Conservation (phyloP, 176 grass and related monocot species). For the Sorghum bicolor region DNA sequence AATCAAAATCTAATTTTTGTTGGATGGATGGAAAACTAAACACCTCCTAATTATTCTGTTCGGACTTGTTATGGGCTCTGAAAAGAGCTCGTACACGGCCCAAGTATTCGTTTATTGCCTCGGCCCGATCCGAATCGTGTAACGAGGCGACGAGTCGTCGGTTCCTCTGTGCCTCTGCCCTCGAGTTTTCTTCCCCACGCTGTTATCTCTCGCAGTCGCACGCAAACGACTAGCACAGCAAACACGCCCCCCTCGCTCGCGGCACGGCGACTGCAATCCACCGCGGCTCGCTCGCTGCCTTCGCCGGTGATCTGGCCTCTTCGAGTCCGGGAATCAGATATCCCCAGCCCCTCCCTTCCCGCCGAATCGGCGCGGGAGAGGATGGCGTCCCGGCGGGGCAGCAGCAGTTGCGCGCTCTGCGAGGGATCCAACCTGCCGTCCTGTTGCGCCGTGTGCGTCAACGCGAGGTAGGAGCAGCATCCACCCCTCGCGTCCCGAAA, state of each 20-base stretch:
- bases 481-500: background rate
- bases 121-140: background rate
- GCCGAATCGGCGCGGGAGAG: conserved; percentile 4
- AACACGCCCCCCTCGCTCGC: background rate
- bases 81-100: background rate
- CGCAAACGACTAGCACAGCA: conserved; percentile 37
- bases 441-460: conserved; percentile 75
- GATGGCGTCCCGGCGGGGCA: conserved; percentile 45
- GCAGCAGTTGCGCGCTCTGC: conserved; percentile 65
- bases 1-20: too few relatives aligned
- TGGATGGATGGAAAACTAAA: too few relatives aligned
- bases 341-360: background rate
- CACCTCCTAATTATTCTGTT: too few relatives aligned
- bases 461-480: conserved; percentile 46
- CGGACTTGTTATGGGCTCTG: background rate
- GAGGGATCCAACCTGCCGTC: conserved; percentile 85
- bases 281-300: background rate
- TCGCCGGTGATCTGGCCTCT: background rate
- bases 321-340: background rate
- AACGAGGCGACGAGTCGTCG: background rate
- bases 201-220: conserved; percentile 14
- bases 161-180: background rate
- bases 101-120: background rate
- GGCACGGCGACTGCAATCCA: background rate
- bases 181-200: conserved; percentile 10